These are phyloP conservation scores for Alternaria longipes DNA, from an alignment of 2,329 filamentous ascomycete species.

Conservation along the genomic window DNA sequence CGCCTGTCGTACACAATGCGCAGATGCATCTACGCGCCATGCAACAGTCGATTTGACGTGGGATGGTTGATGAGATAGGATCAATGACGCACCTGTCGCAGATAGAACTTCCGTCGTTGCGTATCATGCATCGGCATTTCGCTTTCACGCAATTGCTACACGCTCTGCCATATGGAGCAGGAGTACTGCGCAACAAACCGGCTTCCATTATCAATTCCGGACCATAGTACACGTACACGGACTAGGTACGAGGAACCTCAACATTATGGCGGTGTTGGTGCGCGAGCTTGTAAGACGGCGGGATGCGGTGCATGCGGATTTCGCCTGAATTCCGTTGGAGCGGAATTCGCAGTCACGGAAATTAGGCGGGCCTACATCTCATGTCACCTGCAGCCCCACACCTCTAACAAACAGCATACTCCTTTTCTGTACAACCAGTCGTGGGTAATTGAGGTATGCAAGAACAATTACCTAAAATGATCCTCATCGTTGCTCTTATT, in stretches of 20 bases:
- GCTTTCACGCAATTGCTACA: conserved; percentile 37
- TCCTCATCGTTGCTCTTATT: neutral
- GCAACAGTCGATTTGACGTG: too few relatives aligned
- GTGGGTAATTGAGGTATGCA: neutral
- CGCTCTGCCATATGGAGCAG: conserved; percentile 39
- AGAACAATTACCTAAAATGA: neutral
- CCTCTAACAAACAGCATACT: too few relatives aligned
- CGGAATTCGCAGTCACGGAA: conserved; percentile 1
- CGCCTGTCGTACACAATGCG: neutral
- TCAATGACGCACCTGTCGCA: conserved; percentile 34
- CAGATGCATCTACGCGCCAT: neutral
- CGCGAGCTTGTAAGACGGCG: neutral
- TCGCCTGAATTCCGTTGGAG: neutral
- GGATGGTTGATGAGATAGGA: neutral
- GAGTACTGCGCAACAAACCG: conserved; percentile 25
- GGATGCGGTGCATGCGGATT: neutral
- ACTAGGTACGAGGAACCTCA: neutral
- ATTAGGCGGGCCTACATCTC: neutral
- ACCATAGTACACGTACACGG: neutral
- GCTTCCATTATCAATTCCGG: conserved; percentile 16
- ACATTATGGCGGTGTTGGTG: neutral
- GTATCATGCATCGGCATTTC: conserved; percentile 38
- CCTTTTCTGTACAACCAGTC: too few relatives aligned
- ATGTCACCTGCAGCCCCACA: neutral
- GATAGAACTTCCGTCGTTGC: conserved; percentile 13